Evolutionary conservation across 768 basidiomycete species (phyloP).

Genomic region (Termitomyces sp.): DNA sequence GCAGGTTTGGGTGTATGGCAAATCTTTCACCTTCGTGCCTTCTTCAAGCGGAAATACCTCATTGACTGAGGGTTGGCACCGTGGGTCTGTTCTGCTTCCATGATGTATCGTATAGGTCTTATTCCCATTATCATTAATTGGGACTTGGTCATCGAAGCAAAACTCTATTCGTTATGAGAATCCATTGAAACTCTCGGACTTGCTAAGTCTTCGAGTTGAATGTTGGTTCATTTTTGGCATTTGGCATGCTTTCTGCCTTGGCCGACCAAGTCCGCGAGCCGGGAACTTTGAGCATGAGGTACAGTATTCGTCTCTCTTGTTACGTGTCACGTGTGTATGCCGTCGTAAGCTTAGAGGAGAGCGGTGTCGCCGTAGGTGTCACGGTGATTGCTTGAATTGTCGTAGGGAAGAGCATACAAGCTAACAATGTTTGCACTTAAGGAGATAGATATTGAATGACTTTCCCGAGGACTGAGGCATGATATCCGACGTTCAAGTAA

Average conservation of each 20-base stretch:
- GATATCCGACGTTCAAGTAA: background rate
- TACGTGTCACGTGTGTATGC: background rate
- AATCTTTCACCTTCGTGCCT: conserved; percentile 88
- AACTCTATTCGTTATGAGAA: background rate
- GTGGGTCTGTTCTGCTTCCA: background rate
- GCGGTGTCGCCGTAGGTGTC: background rate
- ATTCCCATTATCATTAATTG: background rate
- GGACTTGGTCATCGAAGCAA: background rate
- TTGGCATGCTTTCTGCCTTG: background rate
- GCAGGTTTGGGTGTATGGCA: conserved; percentile 88
- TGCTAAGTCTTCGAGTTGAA: background rate
- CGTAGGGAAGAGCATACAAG: background rate
- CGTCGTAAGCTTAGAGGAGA: background rate
- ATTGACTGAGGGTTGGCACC: conserved; percentile 53
- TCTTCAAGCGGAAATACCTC: conserved; percentile 95
- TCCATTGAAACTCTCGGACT: too few species aligned
- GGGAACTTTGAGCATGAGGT: background rate
- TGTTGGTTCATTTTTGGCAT: background rate
- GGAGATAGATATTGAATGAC: too few species aligned
- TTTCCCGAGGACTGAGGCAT: too few species aligned
- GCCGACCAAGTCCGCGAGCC: background rate
- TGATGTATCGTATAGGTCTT: conserved; percentile 1
- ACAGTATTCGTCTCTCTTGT: background rate
- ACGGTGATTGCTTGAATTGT: background rate
- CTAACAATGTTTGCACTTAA: too few species aligned